Conservation (phyloP, 78 protist genomes). For the Creolimax fragrantissima region DNA sequence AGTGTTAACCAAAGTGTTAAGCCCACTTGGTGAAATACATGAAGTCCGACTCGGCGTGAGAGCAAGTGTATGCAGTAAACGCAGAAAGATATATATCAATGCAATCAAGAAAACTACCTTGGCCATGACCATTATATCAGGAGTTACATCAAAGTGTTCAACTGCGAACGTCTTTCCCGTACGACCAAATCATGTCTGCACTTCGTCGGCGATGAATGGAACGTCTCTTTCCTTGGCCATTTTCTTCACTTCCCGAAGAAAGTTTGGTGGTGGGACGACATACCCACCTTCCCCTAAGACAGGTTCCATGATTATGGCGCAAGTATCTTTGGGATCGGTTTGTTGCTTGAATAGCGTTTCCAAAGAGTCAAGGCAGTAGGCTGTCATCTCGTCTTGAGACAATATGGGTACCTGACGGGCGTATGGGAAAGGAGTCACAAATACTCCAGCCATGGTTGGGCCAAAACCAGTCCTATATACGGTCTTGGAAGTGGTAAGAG, state of each 20-base stretch:
- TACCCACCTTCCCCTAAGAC: constrained; percentile 72
- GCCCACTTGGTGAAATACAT: background rate
- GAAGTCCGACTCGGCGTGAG: too few relatives aligned
- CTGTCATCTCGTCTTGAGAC: background rate
- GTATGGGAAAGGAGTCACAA: constrained; percentile 45
- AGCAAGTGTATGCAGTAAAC: background rate
- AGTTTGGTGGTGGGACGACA: constrained; percentile 30
- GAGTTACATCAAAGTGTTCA: constrained; percentile 35
- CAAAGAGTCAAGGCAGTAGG: background rate
- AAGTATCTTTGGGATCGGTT: constrained; percentile 29
- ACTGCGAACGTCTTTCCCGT: constrained; percentile 61
- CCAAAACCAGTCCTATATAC: constrained; percentile 44
- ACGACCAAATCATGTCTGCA: constrained; percentile 64
- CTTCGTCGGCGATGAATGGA: constrained; percentile 44
- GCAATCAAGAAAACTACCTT: constrained; percentile 16
- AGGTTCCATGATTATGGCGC: constrained; percentile 53
- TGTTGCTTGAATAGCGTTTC: constrained; percentile 13
- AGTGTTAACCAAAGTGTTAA: constrained; percentile 26
- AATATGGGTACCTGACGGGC: constrained; percentile 2
- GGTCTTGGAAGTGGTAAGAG: constrained; percentile 37
- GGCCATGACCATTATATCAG: constrained; percentile 48
- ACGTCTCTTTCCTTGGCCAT: constrained; percentile 35
- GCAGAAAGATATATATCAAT: background rate
- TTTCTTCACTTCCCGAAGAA: constrained; percentile 6
- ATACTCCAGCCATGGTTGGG: constrained; percentile 61